Evolutionary conservation across 2,329 filamentous ascomycete genomes (phyloP).

Genomic region (Phialemoniopsis sp.): DNA sequence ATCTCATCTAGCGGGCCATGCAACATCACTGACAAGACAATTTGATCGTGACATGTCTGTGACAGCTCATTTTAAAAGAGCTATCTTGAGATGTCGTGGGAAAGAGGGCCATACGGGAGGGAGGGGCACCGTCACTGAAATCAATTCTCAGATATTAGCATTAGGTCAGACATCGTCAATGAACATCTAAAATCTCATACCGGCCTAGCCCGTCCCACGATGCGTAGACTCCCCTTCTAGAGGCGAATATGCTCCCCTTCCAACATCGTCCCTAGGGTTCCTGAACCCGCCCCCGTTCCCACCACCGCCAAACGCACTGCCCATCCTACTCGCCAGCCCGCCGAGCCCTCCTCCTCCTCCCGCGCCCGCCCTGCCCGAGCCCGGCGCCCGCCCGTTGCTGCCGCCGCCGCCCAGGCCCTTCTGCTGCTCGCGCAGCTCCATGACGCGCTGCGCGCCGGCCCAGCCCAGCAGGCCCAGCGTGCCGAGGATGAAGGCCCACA

Average conservation of each 20-base stretch:
- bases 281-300: not conserved
- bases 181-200: too few species aligned
- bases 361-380: constrained; percentile 2
- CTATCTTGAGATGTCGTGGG: too few species aligned
- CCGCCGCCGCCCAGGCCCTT: constrained; percentile 3
- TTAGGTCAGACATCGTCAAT: not conserved
- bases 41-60: too few species aligned
- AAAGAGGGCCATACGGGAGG: too few species aligned
- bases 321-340: not conserved
- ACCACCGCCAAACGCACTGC: not conserved
- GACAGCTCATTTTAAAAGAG: too few species aligned
- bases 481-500: constrained; percentile 59
- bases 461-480: constrained; percentile 56
- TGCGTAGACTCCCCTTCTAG: constrained; percentile 1
- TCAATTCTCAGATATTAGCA: too few species aligned
- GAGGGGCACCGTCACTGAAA: too few species aligned
- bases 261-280: constrained; percentile 1
- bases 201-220: too few species aligned
- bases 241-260: constrained; percentile 7
- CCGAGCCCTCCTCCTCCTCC: constrained; percentile 1
- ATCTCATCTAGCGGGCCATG: too few species aligned
- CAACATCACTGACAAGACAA: too few species aligned
- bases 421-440: constrained; percentile 32
- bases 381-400: constrained; percentile 6
- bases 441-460: constrained; percentile 47